Conservation (phyloP, 768 basidiomycete species). For the Boletus tomentosulus region DNA sequence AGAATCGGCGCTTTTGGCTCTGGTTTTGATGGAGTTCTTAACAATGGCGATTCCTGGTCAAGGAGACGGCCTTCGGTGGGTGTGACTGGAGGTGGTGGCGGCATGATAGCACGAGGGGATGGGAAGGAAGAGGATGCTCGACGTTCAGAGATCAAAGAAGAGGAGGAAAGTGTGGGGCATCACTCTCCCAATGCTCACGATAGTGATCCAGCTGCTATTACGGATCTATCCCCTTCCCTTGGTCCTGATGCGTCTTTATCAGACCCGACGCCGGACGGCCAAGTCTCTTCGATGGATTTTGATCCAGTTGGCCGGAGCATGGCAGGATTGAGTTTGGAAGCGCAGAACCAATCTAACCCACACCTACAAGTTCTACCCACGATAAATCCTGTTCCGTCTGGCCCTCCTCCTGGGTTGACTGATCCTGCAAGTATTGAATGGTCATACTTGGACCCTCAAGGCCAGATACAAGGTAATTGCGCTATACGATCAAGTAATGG, state of each 20-base stretch:
- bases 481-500: not conserved
- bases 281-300: conserved; percentile 6
- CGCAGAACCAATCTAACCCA: conserved; percentile 5
- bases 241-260: conserved; percentile 6
- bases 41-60: conserved; percentile 65
- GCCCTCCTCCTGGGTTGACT: conserved; percentile 43
- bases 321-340: conserved; percentile 15
- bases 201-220: conserved; percentile 3
- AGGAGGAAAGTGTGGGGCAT: conserved; percentile 38
- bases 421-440: conserved; percentile 71
- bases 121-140: conserved; percentile 39
- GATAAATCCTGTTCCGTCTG: conserved; percentile 17
- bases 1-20: conserved; percentile 53
- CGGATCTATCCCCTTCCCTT: conserved; percentile 12
- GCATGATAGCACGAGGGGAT: conserved; percentile 37
- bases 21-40: conserved; percentile 72
- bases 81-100: conserved; percentile 38
- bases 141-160: conserved; percentile 53
- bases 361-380: conserved; percentile 6
- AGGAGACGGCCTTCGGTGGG: conserved; percentile 61
- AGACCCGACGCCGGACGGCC: conserved; percentile 5
- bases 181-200: conserved; percentile 5
- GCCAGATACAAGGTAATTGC: conserved; percentile 79
- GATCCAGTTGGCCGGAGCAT: conserved; percentile 10
- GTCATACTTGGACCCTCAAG: conserved; percentile 91